These are phyloP conservation scores for Pseudogymnoascus sp. DNA, from an alignment of 2,329 filamentous ascomycete genomes.

Conservation along the genomic window DNA sequence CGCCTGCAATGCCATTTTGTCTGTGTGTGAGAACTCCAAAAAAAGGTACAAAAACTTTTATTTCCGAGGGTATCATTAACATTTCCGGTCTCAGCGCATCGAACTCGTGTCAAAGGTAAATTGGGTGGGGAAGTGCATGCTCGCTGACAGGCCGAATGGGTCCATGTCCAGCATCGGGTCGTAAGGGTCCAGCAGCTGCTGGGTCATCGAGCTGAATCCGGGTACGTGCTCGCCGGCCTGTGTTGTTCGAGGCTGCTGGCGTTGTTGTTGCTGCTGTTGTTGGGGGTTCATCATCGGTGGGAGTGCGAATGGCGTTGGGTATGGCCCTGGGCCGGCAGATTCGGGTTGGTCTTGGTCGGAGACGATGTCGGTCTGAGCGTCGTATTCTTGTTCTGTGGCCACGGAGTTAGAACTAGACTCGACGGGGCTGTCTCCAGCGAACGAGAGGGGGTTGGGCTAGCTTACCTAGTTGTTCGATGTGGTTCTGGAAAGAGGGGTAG, in stretches of 20 bases:
- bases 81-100: slow-evolving; percentile 26
- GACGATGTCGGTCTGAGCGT: slow-evolving; percentile 80
- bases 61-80: slow-evolving; percentile 24
- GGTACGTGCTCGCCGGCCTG: slow-evolving; percentile 26
- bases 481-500: slow-evolving; percentile 86
- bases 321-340: slow-evolving; percentile 60
- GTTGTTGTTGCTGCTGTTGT: slow-evolving; percentile 15
- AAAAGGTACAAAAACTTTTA: slow-evolving; percentile 8
- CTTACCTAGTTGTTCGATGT: slow-evolving; percentile 95
- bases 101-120: slow-evolving; percentile 59
- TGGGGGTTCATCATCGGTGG: slow-evolving; percentile 29
- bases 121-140: slow-evolving; percentile 87
- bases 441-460: slow-evolving; percentile 43
- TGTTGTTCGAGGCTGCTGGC: slow-evolving; percentile 31
- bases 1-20: slow-evolving; percentile 9
- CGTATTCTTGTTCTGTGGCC: slow-evolving; percentile 90
- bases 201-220: not conserved
- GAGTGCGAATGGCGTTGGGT: slow-evolving; percentile 50
- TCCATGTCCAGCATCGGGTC: slow-evolving; percentile 88
- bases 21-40: slow-evolving; percentile 4
- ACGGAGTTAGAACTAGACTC: slow-evolving; percentile 61
- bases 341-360: slow-evolving; percentile 71
- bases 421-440: slow-evolving; percentile 48
- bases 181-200: slow-evolving; percentile 58
- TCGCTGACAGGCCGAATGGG: slow-evolving; percentile 85